These are phyloP conservation scores for Cetradonia linearis DNA, from an alignment of 495 filamentous ascomycete species.

Conservation along the genomic window DNA sequence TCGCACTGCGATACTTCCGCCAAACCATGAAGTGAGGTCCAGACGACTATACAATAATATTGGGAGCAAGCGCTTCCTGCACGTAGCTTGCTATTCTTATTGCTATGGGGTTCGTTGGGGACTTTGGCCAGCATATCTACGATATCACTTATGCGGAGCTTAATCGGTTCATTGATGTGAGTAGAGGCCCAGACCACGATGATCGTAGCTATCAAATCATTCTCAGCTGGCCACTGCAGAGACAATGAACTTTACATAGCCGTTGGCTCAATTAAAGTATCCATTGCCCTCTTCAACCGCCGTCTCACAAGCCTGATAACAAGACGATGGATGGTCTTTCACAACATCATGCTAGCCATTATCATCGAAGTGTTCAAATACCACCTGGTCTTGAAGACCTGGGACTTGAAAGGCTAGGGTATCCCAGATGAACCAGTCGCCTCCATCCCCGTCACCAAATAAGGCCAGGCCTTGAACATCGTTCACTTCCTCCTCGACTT, in stretches of 20 bases:
- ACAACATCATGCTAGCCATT: conserved; percentile 18
- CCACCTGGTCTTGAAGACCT: not conserved
- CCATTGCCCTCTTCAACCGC: conserved; percentile 23
- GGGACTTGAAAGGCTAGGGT: not conserved
- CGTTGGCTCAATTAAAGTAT: conserved; percentile 23
- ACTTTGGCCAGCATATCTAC: conserved; percentile 7
- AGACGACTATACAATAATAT: not conserved
- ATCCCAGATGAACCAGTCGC: not conserved
- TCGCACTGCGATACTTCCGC: conserved; percentile 1
- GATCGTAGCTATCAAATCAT: not conserved
- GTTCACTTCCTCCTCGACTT: conserved; percentile 1
- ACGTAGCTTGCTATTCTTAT: not conserved
- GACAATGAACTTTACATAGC: conserved; percentile 20
- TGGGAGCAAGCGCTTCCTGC: not conserved
- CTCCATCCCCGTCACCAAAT: not conserved
- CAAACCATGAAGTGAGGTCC: not conserved
- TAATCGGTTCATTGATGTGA: conserved; percentile 1
- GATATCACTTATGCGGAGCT: conserved; percentile 7
- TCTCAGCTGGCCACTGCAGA: not conserved
- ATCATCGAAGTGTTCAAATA: conserved; percentile 17
- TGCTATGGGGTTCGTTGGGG: not conserved
- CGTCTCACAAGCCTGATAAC: conserved; percentile 23
- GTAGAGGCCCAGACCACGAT: not conserved
- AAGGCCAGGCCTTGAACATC: not conserved
- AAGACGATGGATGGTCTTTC: conserved; percentile 18